These are phyloP conservation scores for Gaeumannomyces tritici DNA, from an alignment of 2,329 filamentous ascomycete genomes.

Conservation along the genomic window DNA sequence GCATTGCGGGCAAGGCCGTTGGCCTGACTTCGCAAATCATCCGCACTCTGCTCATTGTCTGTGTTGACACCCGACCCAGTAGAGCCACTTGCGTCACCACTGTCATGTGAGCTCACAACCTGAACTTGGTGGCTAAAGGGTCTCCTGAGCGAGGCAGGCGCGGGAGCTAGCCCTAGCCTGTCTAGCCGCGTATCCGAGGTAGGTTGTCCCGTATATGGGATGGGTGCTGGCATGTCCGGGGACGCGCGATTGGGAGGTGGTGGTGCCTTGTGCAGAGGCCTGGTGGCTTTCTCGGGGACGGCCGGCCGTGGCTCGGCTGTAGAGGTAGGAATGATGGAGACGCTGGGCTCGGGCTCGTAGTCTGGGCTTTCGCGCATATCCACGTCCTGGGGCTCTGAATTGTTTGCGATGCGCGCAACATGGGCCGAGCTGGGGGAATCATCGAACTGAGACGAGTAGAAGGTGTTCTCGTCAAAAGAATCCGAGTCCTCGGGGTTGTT, in stretches of 20 bases:
- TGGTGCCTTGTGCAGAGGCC: not conserved
- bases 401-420: slow-evolving; percentile 38
- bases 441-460: slow-evolving; percentile 90
- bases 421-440: slow-evolving; percentile 57
- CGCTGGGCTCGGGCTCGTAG: slow-evolving; percentile 19
- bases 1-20: not conserved
- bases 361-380: slow-evolving; percentile 26
- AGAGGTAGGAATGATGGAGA: slow-evolving; percentile 14
- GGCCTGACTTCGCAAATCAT: slow-evolving; percentile 14
- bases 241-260: not conserved
- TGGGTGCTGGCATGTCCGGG: not conserved
- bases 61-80: slow-evolving; percentile 26
- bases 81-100: slow-evolving; percentile 30
- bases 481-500: slow-evolving; percentile 43
- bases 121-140: not conserved
- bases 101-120: slow-evolving; percentile 25
- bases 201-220: not conserved
- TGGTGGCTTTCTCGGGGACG: not conserved
- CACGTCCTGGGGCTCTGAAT: slow-evolving; percentile 26
- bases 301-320: not conserved
- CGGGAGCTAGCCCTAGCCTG: not conserved
- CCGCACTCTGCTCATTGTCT: slow-evolving; percentile 23
- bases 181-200: not conserved
- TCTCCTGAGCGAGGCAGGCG: not conserved
- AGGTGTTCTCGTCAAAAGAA: slow-evolving; percentile 87